These are phyloP conservation scores for Glonium stellatum DNA, from an alignment of 495 filamentous ascomycete genomes.

Conservation along the genomic window DNA sequence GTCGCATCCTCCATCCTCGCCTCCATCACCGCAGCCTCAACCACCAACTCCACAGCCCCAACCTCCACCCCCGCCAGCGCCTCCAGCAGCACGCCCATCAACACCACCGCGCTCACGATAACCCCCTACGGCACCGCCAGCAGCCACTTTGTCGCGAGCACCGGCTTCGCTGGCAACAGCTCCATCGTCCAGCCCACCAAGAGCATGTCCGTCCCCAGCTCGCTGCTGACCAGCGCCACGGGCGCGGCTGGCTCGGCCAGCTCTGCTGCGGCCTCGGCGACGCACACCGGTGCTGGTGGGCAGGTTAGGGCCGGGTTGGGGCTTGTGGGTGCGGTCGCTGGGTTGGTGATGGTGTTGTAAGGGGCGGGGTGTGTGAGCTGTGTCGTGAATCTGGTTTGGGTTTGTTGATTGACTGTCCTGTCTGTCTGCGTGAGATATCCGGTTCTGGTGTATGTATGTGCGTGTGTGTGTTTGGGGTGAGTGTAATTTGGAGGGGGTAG, in stretches of 20 bases:
- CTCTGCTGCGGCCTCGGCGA: not conserved
- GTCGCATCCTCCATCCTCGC: not conserved
- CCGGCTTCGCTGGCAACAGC: slow-evolving; percentile 20
- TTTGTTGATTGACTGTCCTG: not conserved
- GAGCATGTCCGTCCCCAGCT: slow-evolving; percentile 29
- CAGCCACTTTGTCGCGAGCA: slow-evolving; percentile 20
- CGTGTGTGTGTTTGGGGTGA: too few relatives aligned
- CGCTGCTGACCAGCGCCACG: slow-evolving; percentile 25
- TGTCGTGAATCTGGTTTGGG: not conserved
- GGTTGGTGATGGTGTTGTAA: slow-evolving; percentile 25
- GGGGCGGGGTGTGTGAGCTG: not conserved
- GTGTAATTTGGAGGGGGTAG: too few relatives aligned
- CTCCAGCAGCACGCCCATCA: slow-evolving; percentile 11
- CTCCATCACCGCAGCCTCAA: not conserved
- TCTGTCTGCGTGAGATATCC: too few relatives aligned
- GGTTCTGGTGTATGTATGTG: too few relatives aligned
- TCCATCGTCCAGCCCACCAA: slow-evolving; percentile 26
- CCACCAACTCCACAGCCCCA: slow-evolving; percentile 15
- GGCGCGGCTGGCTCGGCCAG: slow-evolving; percentile 6
- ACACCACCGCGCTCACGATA: slow-evolving; percentile 14
- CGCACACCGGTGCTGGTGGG: slow-evolving; percentile 40
- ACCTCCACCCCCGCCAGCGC: slow-evolving; percentile 21
- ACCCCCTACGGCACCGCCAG: slow-evolving; percentile 19
- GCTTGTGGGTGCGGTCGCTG: slow-evolving; percentile 44
- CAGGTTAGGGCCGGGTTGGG: slow-evolving; percentile 34